phyloP scores from a whole-genome alignment of 2,329 filamentous ascomycete genomes.

The Colletotrichum sp. region DNA sequence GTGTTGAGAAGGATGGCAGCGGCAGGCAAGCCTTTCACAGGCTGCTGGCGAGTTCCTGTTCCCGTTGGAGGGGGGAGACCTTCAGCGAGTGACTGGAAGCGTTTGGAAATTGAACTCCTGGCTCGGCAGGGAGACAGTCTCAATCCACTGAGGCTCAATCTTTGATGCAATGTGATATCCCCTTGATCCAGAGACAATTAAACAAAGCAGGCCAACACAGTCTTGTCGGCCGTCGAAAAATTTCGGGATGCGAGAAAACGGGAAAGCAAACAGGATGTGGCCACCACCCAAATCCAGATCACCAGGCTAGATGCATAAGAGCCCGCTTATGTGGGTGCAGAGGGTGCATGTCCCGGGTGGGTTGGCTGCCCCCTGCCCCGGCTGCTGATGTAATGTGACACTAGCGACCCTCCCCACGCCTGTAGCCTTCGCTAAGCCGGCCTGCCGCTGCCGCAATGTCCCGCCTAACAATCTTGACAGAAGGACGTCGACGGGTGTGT shows the following conservation, averaged over 20 bases:
- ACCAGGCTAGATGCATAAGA: constrained; percentile 22
- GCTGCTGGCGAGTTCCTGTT: background rate
- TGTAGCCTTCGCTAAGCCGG: background rate
- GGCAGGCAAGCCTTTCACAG: background rate
- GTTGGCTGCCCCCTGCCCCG: constrained; percentile 8
- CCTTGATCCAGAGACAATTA: background rate
- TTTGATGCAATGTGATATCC: background rate
- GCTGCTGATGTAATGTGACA: constrained; percentile 18
- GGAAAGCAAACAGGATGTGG: constrained; percentile 16
- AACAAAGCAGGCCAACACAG: background rate
- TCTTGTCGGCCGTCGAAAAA: background rate
- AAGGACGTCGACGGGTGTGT: constrained; percentile 7
- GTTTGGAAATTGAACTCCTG: background rate
- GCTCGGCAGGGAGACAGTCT: background rate
- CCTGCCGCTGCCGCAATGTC: background rate
- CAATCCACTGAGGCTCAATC: background rate
- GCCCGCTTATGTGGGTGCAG: constrained; percentile 16
- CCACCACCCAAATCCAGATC: constrained; percentile 10
- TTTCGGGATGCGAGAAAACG: constrained; percentile 10
- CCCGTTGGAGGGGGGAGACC: background rate
- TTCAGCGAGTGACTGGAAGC: background rate
- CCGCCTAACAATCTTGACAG: constrained; percentile 7
- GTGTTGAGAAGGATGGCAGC: constrained; percentile 1
- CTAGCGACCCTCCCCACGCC: background rate
- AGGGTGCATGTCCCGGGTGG: constrained; percentile 11